Evolutionary conservation across 2,329 filamentous ascomycete genomes (phyloP).

Genomic region (Aspergillus pseudonomiae): DNA sequence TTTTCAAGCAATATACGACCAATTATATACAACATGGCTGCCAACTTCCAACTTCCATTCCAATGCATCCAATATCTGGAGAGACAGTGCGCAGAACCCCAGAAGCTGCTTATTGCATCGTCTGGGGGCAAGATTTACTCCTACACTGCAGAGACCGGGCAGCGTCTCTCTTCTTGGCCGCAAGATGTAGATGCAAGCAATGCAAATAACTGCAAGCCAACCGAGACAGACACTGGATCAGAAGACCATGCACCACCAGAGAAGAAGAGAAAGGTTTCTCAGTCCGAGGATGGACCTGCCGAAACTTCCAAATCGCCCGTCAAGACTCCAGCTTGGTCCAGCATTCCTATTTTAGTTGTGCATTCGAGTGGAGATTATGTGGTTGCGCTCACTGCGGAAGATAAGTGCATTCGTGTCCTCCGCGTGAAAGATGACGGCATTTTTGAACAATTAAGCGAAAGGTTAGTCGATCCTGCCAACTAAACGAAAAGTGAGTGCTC

Average conservation of each 20-base stretch:
- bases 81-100: constrained; percentile 24
- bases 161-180: constrained; percentile 65
- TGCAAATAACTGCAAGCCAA: constrained; percentile 23
- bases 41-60: constrained; percentile 56
- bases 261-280: constrained; percentile 49
- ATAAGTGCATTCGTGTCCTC: constrained; percentile 88
- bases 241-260: constrained; percentile 42
- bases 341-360: constrained; percentile 69
- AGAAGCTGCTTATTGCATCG: constrained; percentile 68
- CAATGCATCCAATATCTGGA: constrained; percentile 59
- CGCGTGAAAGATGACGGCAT: constrained; percentile 63
- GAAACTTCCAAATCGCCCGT: constrained; percentile 16
- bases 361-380: constrained; percentile 69
- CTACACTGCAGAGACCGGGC: constrained; percentile 62
- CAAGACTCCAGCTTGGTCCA: constrained; percentile 49
- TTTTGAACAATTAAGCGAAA: constrained; percentile 70
- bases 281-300: constrained; percentile 24
- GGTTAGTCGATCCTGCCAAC: constrained; percentile 53
- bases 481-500: constrained; percentile 5
- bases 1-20: neutral
- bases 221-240: constrained; percentile 27
- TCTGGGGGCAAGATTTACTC: constrained; percentile 72
- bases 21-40: constrained; percentile 31
- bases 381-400: constrained; percentile 81
- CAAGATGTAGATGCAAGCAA: constrained; percentile 32